phyloP scores from a whole-genome alignment of 352 stramenopile genomes.

The Phytopythium vexans region DNA sequence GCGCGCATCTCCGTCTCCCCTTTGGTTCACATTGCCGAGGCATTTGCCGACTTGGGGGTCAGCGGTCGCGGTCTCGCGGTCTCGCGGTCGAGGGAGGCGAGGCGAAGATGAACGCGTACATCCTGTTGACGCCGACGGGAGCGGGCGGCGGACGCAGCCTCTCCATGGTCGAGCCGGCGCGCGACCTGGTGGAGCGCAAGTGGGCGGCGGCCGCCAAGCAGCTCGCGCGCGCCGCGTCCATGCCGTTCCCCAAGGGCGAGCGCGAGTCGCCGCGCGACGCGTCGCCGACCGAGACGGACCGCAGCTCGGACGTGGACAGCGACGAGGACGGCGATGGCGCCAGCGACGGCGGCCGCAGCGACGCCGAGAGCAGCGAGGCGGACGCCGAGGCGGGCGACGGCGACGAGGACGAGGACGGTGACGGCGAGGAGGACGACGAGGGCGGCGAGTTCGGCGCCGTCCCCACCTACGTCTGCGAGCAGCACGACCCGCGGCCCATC shows the following conservation, averaged over 20 bases:
- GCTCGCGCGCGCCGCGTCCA: constrained; percentile 17
- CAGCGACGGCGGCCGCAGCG: constrained; percentile 27
- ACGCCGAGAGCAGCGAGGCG: constrained; percentile 25
- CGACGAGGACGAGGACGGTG: constrained; percentile 23
- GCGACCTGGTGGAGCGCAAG: constrained; percentile 41
- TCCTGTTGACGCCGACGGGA: constrained; percentile 49
- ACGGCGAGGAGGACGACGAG: constrained; percentile 24
- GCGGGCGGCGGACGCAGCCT: constrained; percentile 10
- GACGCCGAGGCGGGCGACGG: constrained; percentile 19
- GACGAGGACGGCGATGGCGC: constrained; percentile 21
- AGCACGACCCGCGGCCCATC: constrained; percentile 73
- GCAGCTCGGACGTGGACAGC: constrained; percentile 29
- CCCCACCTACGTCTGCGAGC: constrained; percentile 70
- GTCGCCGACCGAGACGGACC: constrained; percentile 38
- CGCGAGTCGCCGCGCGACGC: constrained; percentile 16
- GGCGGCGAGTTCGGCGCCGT: constrained; percentile 28
- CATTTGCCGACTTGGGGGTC: not conserved
- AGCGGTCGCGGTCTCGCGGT: too few relatives aligned
- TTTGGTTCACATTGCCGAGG: not conserved
- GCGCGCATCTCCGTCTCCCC: not conserved
- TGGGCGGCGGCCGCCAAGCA: constrained; percentile 37
- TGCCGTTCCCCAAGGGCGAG: constrained; percentile 18
- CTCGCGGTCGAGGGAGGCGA: not conserved
- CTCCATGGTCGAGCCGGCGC: constrained; percentile 20
- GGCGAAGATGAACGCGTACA: constrained; percentile 23